Evolutionary conservation across 768 basidiomycete species (phyloP).

Genomic region (Calocybe cyanea): DNA sequence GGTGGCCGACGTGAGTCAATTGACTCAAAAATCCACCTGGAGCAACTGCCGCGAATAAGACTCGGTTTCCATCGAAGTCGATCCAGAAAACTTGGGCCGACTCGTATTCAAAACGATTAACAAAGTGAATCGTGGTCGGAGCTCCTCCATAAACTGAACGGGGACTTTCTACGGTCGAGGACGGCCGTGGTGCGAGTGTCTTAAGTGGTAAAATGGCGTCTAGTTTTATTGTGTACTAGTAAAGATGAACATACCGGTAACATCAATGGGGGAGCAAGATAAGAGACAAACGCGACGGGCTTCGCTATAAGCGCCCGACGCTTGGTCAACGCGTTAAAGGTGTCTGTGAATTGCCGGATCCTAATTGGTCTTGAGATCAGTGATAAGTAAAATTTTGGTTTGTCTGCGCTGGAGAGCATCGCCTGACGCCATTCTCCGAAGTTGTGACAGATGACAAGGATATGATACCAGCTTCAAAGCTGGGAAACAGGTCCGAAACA

Average conservation of each 20-base stretch:
- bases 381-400: not conserved
- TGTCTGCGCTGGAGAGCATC: not conserved
- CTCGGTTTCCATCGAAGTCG: not conserved
- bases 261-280: not conserved
- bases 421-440: not conserved
- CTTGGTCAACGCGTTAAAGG: too few relatives aligned
- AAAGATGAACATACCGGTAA: constrained; percentile 1
- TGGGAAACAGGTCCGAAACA: too few relatives aligned
- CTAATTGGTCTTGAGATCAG: not conserved
- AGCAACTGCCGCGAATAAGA: not conserved
- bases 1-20: constrained; percentile 3
- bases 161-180: not conserved
- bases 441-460: not conserved
- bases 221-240: too few relatives aligned
- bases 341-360: not conserved
- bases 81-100: constrained; percentile 3
- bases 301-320: too few relatives aligned
- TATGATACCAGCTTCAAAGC: not conserved
- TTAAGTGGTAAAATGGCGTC: not conserved
- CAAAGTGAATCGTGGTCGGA: not conserved
- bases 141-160: constrained; percentile 4
- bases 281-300: too few relatives aligned
- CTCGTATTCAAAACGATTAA: constrained; percentile 3
- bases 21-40: not conserved
- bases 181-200: not conserved